Percentiles rank a stretch among this genome's conserved stretches.
Conservation (phyloP, 164 flowering plant species). For the Nymphaea thermarum region DNA sequence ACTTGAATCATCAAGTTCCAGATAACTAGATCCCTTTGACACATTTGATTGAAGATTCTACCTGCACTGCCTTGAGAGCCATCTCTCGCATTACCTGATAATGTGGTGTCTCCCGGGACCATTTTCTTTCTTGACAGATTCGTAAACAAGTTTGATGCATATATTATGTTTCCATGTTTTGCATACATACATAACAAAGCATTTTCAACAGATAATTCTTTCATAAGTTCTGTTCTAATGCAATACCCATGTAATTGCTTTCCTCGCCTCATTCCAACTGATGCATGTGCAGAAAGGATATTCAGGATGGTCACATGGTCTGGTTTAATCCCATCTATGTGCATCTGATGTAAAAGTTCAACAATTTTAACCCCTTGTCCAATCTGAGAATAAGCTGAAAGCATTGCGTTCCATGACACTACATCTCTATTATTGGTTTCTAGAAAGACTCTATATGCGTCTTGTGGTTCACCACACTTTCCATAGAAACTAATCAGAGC, state of each 20-base stretch:
- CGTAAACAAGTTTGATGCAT: slow-evolving; percentile 43
- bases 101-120: slow-evolving; percentile 46
- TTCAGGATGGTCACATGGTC: slow-evolving; percentile 53
- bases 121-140: slow-evolving; percentile 33
- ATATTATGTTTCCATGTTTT: slow-evolving; percentile 49
- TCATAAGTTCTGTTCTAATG: slow-evolving; percentile 22
- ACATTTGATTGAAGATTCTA: slow-evolving; percentile 30
- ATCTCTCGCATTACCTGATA: slow-evolving; percentile 32
- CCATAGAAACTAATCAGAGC: slow-evolving; percentile 63
- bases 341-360: slow-evolving; percentile 31
- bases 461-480: slow-evolving; percentile 30
- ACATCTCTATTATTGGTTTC: slow-evolving; percentile 37
- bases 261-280: slow-evolving; percentile 20
- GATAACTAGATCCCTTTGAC: slow-evolving; percentile 46
- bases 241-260: slow-evolving; percentile 58
- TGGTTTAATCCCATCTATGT: slow-evolving; percentile 37
- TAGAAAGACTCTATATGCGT: slow-evolving; percentile 37
- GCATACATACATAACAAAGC: slow-evolving; percentile 70
- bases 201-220: slow-evolving; percentile 40
- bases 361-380: slow-evolving; percentile 17
- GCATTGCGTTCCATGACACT: slow-evolving; percentile 79
- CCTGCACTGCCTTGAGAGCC: slow-evolving; percentile 31
- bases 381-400: slow-evolving; percentile 38
- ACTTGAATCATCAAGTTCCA: slow-evolving; percentile 73
- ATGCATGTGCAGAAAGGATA: slow-evolving; percentile 24